Evolutionary conservation across 208 protist species (phyloP), one percentile per base, ranked within the genome.

Genomic region (Leishmania braziliensis): DNA sequence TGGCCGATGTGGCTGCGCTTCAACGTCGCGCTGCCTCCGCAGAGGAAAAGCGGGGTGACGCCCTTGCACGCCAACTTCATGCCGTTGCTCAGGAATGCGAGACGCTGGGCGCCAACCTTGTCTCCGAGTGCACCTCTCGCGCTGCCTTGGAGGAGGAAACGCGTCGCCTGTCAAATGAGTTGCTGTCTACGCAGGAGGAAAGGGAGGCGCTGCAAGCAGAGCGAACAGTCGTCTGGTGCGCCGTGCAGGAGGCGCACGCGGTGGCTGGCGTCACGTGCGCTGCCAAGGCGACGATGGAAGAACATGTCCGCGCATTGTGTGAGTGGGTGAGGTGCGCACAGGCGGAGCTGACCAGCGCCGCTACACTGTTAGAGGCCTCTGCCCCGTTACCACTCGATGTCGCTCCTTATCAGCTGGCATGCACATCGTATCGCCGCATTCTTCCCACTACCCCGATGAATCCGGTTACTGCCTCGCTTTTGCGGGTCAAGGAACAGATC

Each of bases 401-500:
- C 76, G 3, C 58, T 56, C 18, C 58, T 66, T 43, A 50, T 70
- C 53, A 66, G 62, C n/a, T 9, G 5, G 36, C 23, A 10, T 51
- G 71, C 3, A 79, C 78, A 36, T 48, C 56, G 71, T 92, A 92
- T 74, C 84, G 79, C 16, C 90, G 86, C 48, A 54, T 92, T 36
- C 60, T 92, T 36, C 88, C 84, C 9, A 43, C 79, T 5, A 56
- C 82, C 8, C 75, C 83, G 6, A 81, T 89, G 10, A 94, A 86
- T 76, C 84, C 88, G 0, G 85, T 88, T 29, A 86, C 82, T 1
- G 81, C 85, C n/a, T 89, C 86, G 29, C 77, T 95, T 69, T 81
- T 89, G 58, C 80, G 85, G n/a, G 87, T 92, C n/a, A 84, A 89
- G 75, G 86, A 91, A 39, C 89, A 93, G 74, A 82, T 87, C 54